Evolutionary conservation across 495 filamentous ascomycete genomes (phyloP).

Genomic region (Trichoderma erinaceum): DNA sequence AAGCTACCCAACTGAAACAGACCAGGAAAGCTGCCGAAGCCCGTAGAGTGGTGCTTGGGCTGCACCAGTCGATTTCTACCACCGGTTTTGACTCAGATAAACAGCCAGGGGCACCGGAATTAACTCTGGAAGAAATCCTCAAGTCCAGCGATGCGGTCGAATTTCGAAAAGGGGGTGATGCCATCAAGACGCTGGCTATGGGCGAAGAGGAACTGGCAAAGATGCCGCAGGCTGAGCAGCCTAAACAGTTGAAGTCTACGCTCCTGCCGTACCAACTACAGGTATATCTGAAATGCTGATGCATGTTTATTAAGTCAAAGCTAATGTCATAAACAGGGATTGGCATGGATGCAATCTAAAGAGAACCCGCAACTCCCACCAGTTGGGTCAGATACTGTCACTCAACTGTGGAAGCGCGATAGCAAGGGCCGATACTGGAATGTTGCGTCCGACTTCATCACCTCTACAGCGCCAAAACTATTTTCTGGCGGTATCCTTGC

Average conservation of each 20-base stretch:
- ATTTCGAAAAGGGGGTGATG: constrained; percentile 52
- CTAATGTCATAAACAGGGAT: constrained; percentile 47
- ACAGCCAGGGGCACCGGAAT: constrained; percentile 29
- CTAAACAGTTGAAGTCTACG: constrained; percentile 53
- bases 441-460: constrained; percentile 69
- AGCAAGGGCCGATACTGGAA: constrained; percentile 56
- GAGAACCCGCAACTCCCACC: constrained; percentile 64
- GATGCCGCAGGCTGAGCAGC: constrained; percentile 69
- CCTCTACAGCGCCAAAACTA: constrained; percentile 49
- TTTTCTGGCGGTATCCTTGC: constrained; percentile 80
- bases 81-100: constrained; percentile 26
- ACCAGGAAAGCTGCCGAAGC: constrained; percentile 47
- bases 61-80: constrained; percentile 28
- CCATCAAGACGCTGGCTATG: constrained; percentile 61
- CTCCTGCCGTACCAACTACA: constrained; percentile 78
- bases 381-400: constrained; percentile 54
- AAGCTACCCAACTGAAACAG: constrained; percentile 40
- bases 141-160: constrained; percentile 57
- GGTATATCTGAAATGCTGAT: constrained; percentile 20
- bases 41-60: constrained; percentile 30
- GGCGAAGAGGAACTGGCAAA: constrained; percentile 63
- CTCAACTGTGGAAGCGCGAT: constrained; percentile 74
- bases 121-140: constrained; percentile 56
- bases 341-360: constrained; percentile 75
- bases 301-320: neutral